Base-by-base conservation (phyloP, 1,139 yeast genomes). In the Nematodospora anomalae region DNA sequence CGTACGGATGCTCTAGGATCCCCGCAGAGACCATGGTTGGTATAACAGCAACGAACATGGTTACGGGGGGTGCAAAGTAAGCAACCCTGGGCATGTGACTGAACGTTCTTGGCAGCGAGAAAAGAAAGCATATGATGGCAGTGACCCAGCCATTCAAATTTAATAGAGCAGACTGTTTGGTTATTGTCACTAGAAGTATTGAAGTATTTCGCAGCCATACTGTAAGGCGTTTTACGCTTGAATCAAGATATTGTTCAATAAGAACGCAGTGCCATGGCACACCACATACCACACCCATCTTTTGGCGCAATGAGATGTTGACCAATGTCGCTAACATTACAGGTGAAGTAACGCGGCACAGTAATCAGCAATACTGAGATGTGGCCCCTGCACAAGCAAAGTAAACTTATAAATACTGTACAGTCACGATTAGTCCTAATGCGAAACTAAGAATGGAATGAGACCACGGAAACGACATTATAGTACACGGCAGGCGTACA, bases 401-500 rank as follows among this genome's bases (percentile, higher is more conserved):
- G 67, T 12, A 68, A 46, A 2, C 82, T 67, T 4, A 78, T 76
- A 35, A 70, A 69, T 2, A 67, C n/a, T n/a, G n/a, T n/a, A n/a
- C 66, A 0, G 83, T 79, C 36, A 78, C 53, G 24, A 79, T 72
- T 16, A 78, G 56, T 0, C 83, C 84, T 2, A 82, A 80, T 2
- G 78, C 72, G 16, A 78, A 55, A 0, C 84, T 83, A 22, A 79
- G 58, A 3, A 77, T 78, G 1, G 81, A 74, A 49, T 74, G 79
- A 5, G 82, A 73, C 81, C 82, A 76, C 0, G 84, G 84, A 51
- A 79, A 79, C 13, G 81, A 74, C 75, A 79, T 69, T 41, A 77
- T 76, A n/a, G n/a, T 8, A 83, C 83, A 43, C 79, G 61, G 48
- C 82, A 78, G 26, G 78, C 76, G 54, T 79, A 79, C 52, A 79